Conservation (phyloP, 495 filamentous ascomycete genomes). For the Copromyces sp. region DNA sequence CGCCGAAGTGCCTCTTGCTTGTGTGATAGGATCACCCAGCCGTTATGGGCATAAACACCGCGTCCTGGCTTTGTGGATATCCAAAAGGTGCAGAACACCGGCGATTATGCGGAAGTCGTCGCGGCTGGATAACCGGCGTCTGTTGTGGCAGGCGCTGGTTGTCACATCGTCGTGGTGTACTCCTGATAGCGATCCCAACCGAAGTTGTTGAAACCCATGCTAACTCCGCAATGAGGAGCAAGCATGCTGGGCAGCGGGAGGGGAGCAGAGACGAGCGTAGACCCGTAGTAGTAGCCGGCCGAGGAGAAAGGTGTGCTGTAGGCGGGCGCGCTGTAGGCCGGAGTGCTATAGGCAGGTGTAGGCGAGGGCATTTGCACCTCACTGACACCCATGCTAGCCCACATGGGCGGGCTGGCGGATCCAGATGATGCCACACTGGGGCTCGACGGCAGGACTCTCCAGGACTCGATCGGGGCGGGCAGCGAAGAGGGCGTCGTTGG, state of each 20-base stretch:
- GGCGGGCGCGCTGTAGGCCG: neutral
- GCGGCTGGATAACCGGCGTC: conserved; percentile 27
- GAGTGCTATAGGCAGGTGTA: conserved; percentile 41
- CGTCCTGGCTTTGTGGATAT: conserved; percentile 13
- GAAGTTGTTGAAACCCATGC: conserved; percentile 62
- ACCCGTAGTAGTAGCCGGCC: conserved; percentile 51
- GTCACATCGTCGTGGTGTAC: conserved; percentile 54
- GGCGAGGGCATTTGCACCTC: conserved; percentile 62
- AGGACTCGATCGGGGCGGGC: conserved; percentile 72
- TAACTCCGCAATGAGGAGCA: conserved; percentile 70
- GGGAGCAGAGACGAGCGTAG: conserved; percentile 52
- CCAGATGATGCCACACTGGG: conserved; percentile 64
- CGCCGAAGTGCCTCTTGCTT: conserved; percentile 27
- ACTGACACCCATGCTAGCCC: conserved; percentile 67
- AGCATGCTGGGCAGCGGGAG: conserved; percentile 89
- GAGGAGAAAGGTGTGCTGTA: conserved; percentile 74
- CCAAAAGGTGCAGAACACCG: neutral
- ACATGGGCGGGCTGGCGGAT: conserved; percentile 55
- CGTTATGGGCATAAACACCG: neutral
- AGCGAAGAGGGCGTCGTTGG: conserved; percentile 39
- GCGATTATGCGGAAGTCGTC: conserved; percentile 26
- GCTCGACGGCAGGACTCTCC: conserved; percentile 89
- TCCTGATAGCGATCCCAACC: conserved; percentile 67
- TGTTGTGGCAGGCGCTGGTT: conserved; percentile 35
- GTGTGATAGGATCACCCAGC: conserved; percentile 9